phyloP scores from a whole-genome alignment of 768 basidiomycete species.

The Boletus sp. region DNA sequence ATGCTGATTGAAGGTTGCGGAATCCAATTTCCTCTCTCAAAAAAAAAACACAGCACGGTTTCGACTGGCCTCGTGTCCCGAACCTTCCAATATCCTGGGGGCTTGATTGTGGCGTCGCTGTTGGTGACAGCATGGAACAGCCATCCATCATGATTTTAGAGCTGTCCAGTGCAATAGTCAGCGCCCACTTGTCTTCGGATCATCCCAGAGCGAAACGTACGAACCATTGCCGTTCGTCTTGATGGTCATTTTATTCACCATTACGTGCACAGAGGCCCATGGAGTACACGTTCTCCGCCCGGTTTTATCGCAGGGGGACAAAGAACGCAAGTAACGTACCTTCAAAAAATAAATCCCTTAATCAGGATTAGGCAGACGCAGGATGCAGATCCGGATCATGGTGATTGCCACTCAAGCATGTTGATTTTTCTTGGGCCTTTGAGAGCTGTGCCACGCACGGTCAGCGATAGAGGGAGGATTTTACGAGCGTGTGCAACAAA shows the following conservation, averaged over 20 bases:
- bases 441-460: background rate
- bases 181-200: constrained; percentile 7
- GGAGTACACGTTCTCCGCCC: background rate
- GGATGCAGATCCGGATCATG: constrained; percentile 2
- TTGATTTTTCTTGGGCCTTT: background rate
- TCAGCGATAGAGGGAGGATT: background rate
- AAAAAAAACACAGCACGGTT: background rate
- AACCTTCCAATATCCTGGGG: background rate
- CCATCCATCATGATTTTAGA: constrained; percentile 1
- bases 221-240: background rate
- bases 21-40: background rate
- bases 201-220: constrained; percentile 8
- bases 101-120: constrained; percentile 15
- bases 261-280: constrained; percentile 3
- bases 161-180: background rate
- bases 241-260: constrained; percentile 5
- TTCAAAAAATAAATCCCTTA: background rate
- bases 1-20: background rate
- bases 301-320: background rate
- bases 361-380: background rate
- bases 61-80: background rate
- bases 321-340: background rate
- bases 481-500: constrained; percentile 2
- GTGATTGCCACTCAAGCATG: background rate
- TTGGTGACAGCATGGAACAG: constrained; percentile 6